A percentile compares a stretch with the other conserved stretches of the same genome.
Evolutionary conservation across 345 rosid species (phyloP).

Genomic region (Ceriops tagal): DNA sequence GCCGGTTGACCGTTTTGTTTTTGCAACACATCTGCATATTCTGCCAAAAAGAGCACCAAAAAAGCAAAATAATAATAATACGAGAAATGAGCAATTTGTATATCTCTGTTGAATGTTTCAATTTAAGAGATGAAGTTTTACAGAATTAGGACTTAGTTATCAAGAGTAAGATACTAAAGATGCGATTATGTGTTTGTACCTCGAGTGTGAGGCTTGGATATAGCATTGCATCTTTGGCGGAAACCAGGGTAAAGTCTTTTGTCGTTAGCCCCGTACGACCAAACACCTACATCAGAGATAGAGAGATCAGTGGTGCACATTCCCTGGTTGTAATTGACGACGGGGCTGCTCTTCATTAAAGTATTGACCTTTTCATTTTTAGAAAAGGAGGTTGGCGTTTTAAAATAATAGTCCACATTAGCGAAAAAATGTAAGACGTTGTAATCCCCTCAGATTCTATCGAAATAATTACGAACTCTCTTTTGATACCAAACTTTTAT

Average conservation of each 20-base stretch:
- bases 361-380: too few species aligned
- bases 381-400: too few species aligned
- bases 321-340: too few species aligned
- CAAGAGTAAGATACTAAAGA: too few species aligned
- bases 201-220: conserved; percentile 45
- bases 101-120: background rate
- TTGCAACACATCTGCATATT: conserved; percentile 39
- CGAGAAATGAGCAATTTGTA: background rate
- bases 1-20: conserved; percentile 45
- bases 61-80: background rate
- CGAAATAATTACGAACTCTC: too few species aligned
- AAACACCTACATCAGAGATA: conserved; percentile 27
- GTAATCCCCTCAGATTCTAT: too few species aligned
- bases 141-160: too few species aligned
- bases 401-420: too few species aligned
- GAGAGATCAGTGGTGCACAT: background rate
- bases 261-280: conserved; percentile 33
- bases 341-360: background rate
- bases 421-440: too few species aligned
- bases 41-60: conserved; percentile 15
- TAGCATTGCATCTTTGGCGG: conserved; percentile 42
- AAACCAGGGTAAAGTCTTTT: conserved; percentile 25
- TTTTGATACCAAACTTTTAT: too few species aligned
- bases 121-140: background rate
- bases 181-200: conserved; percentile 29